Percentiles rank a stretch among this genome's conserved stretches.
phyloP scores from a whole-genome alignment of 2,329 filamentous ascomycete species.

The Hypoxylon sp. region DNA sequence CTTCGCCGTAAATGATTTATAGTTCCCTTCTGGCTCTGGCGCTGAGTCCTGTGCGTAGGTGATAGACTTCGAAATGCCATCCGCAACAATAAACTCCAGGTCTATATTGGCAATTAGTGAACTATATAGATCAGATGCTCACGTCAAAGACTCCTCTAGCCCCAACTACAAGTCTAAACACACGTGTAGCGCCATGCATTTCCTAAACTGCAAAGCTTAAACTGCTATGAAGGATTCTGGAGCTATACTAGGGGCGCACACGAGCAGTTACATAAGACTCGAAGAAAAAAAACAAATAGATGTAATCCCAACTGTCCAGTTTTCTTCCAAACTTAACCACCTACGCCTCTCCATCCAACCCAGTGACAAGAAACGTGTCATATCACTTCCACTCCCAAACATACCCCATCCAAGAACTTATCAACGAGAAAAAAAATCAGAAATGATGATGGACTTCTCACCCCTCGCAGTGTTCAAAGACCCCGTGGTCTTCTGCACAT shows the following conservation, averaged over 20 bases:
- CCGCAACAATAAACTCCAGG: not conserved
- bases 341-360: not conserved
- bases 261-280: not conserved
- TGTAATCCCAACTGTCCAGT: not conserved
- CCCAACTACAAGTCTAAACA: not conserved
- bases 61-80: not conserved
- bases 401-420: not conserved
- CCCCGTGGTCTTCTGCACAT: conserved; percentile 2
- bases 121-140: not conserved
- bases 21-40: not conserved
- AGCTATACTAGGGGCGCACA: not conserved
- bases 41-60: not conserved
- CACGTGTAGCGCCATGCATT: conserved; percentile 5
- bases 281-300: not conserved
- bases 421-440: not conserved
- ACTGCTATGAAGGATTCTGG: not conserved
- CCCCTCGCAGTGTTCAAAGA: conserved; percentile 7
- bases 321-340: not conserved
- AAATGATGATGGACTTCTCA: not conserved
- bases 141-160: not conserved
- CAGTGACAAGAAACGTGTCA: not conserved
- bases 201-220: not conserved
- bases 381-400: not conserved
- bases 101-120: not conserved
- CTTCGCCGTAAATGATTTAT: not conserved